Evolutionary conservation across 331 rosid species (phyloP).

Genomic region (Telfairia occidentalis): DNA sequence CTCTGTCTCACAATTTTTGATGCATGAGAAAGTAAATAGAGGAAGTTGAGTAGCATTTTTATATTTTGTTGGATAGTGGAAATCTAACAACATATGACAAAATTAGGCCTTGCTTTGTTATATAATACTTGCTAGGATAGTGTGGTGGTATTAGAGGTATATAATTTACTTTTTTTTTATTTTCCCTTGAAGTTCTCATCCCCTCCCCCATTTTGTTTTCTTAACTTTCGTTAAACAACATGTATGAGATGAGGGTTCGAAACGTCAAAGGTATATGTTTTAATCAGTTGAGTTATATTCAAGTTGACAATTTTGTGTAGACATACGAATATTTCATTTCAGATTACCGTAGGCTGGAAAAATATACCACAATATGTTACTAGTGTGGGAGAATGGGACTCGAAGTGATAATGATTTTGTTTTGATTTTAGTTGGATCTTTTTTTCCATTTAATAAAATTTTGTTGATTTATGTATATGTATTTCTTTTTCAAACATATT

Average conservation of each 20-base stretch:
- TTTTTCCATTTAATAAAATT: background rate
- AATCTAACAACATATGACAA: background rate
- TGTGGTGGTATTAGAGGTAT: background rate
- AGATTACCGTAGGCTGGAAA: too few species aligned
- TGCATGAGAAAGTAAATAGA: conserved; percentile 8
- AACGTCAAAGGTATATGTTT: too few species aligned
- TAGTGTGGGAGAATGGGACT: too few species aligned
- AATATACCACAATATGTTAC: too few species aligned
- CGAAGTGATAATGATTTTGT: too few species aligned
- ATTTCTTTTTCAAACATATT: background rate
- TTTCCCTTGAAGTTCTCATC: background rate
- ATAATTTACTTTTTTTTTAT: background rate
- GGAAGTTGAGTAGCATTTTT: background rate
- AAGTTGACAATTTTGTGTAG: too few species aligned
- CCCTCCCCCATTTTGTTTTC: too few species aligned
- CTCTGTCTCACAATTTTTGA: background rate
- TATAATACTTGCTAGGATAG: background rate
- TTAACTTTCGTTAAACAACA: background rate
- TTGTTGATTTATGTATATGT: background rate
- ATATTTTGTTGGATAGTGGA: background rate
- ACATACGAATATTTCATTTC: too few species aligned
- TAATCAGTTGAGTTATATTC: too few species aligned
- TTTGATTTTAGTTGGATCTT: background rate
- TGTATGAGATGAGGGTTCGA: too few species aligned
- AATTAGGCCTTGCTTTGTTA: background rate